Evolutionary conservation across 1,284 basidiomycete species (phyloP).

Genomic region (Ganoderma resinaceum): DNA sequence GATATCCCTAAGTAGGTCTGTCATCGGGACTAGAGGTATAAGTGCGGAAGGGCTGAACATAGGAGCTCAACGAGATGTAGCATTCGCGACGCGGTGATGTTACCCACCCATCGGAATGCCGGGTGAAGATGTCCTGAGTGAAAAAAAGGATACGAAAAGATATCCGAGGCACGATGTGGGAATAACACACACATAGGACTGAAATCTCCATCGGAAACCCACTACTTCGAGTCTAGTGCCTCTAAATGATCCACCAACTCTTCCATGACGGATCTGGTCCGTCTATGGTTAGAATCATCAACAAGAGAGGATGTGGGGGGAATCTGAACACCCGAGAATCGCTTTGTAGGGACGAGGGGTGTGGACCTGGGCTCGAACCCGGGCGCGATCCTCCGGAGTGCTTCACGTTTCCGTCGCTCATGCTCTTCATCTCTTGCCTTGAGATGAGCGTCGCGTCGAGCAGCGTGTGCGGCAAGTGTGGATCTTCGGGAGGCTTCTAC

Average conservation of each 20-base stretch:
- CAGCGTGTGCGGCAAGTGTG: slow-evolving; percentile 68
- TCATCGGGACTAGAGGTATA: too few relatives aligned
- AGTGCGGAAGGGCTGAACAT: too few relatives aligned
- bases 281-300: slow-evolving; percentile 24
- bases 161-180: neutral
- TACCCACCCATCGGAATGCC: neutral
- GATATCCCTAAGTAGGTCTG: too few relatives aligned
- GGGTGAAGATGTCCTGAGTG: neutral
- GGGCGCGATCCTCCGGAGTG: slow-evolving; percentile 75
- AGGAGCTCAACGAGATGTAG: too few relatives aligned
- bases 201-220: neutral
- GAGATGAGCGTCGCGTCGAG: slow-evolving; percentile 75
- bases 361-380: slow-evolving; percentile 71
- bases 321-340: slow-evolving; percentile 28
- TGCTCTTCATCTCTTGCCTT: slow-evolving; percentile 78
- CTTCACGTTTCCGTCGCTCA: slow-evolving; percentile 77
- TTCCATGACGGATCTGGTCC: slow-evolving; percentile 74
- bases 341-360: slow-evolving; percentile 60
- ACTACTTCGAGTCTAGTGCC: slow-evolving; percentile 54
- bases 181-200: neutral
- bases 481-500: slow-evolving; percentile 73
- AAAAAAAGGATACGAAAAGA: neutral
- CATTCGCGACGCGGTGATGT: too few relatives aligned
- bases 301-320: slow-evolving; percentile 3
- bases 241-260: slow-evolving; percentile 82